A percentile compares a stretch with the other conserved stretches of the same genome.
Conservation (phyloP, 148 eudicot species). For the Vaccinium corymbosum region DNA sequence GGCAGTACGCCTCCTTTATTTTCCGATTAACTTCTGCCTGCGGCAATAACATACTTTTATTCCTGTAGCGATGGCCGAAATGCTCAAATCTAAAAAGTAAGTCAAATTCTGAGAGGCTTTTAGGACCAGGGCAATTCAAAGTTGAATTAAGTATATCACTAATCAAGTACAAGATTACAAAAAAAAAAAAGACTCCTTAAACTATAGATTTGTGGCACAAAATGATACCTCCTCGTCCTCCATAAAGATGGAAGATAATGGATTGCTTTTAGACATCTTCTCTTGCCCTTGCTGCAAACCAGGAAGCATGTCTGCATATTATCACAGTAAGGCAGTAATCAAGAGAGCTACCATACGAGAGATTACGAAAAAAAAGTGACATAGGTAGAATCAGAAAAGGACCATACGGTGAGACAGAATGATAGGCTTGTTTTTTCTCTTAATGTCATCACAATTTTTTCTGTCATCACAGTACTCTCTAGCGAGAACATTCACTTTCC, state of each 20-base stretch:
- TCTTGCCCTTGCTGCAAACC: conserved; percentile 90
- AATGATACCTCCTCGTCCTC: conserved; percentile 85
- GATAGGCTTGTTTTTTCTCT: conserved; percentile 94
- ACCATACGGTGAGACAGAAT: conserved; percentile 88
- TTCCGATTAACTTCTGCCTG: conserved; percentile 77
- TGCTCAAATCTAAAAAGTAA: background rate
- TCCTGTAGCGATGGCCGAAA: background rate
- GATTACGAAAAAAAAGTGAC: background rate
- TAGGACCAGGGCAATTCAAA: background rate
- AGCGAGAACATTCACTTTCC: conserved; percentile 93
- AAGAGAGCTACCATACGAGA: background rate
- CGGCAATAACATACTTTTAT: background rate
- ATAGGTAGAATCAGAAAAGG: background rate
- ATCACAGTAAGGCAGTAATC: conserved; percentile 5
- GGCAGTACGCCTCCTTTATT: conserved; percentile 87
- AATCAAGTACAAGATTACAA: background rate
- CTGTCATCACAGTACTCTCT: conserved; percentile 91
- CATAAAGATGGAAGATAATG: conserved; percentile 82
- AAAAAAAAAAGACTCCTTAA: background rate
- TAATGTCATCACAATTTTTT: conserved; percentile 65
- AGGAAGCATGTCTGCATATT: conserved; percentile 79
- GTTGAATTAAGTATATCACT: background rate
- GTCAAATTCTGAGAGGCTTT: background rate
- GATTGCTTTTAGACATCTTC: conserved; percentile 92
- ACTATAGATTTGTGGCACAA: background rate